phyloP scores from a whole-genome alignment of 179 eudicot genomes.

The Patellifolia procumbens region DNA sequence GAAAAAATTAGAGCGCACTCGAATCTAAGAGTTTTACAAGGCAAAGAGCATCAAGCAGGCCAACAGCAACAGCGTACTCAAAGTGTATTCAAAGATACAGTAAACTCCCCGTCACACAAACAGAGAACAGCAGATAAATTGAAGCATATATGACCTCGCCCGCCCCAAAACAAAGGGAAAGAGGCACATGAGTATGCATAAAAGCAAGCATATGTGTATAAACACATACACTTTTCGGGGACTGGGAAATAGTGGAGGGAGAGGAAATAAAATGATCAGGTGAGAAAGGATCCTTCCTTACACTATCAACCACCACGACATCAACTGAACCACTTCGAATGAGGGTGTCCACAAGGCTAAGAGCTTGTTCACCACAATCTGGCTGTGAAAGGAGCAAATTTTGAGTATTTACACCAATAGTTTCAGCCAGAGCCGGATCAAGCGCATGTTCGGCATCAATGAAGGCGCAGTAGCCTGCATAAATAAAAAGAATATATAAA shows the following conservation, averaged over 20 bases:
- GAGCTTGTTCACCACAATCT: slow-evolving; percentile 98
- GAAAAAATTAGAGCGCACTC: background rate
- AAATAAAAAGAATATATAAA: background rate
- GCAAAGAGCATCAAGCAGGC: background rate
- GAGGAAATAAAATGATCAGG: slow-evolving; percentile 11
- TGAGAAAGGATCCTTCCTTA: slow-evolving; percentile 36
- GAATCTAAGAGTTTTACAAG: background rate
- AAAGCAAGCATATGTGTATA: background rate
- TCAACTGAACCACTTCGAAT: slow-evolving; percentile 96
- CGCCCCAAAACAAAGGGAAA: background rate
- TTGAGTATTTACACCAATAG: slow-evolving; percentile 83
- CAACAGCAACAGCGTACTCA: background rate
- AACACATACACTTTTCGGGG: background rate
- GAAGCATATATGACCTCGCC: background rate
- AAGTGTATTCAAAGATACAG: background rate
- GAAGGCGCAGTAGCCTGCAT: slow-evolving; percentile 86
- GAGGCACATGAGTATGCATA: background rate
- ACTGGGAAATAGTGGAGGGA: background rate
- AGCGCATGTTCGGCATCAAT: slow-evolving; percentile 99
- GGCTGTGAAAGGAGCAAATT: slow-evolving; percentile 96
- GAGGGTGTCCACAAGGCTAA: slow-evolving; percentile 89
- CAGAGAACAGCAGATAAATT: background rate
- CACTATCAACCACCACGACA: slow-evolving; percentile 97
- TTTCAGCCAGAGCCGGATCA: slow-evolving; percentile 82
- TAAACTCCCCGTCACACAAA: background rate